Conservation (phyloP, 2,329 filamentous ascomycete genomes). For the Trichoderma semiorbis region DNA sequence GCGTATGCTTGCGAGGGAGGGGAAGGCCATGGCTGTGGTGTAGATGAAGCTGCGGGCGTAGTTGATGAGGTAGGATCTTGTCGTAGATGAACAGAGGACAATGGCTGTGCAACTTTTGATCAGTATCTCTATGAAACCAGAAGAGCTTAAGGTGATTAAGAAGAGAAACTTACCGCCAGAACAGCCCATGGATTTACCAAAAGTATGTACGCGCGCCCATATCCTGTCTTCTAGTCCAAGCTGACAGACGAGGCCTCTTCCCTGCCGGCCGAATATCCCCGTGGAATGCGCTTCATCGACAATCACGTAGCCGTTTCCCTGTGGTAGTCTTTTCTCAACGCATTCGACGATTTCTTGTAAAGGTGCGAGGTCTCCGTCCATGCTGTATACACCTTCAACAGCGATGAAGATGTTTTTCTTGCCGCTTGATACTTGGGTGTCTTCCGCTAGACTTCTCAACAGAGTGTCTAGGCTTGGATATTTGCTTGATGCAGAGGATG, state of each 20-base stretch:
- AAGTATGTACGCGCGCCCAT: conserved; percentile 60
- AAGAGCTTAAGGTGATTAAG: background rate
- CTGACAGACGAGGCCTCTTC: conserved; percentile 56
- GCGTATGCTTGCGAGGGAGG: conserved; percentile 56
- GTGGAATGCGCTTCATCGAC: conserved; percentile 68
- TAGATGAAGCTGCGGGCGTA: conserved; percentile 75
- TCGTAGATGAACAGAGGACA: conserved; percentile 58
- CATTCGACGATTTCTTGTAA: conserved; percentile 57
- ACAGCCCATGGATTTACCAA: conserved; percentile 65
- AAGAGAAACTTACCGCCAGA: conserved; percentile 58
- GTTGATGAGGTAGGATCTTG: conserved; percentile 66
- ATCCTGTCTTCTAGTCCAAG: conserved; percentile 54
- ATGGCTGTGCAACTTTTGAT: conserved; percentile 36
- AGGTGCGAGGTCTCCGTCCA: conserved; percentile 74
- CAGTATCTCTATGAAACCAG: background rate
- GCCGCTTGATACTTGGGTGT: conserved; percentile 37
- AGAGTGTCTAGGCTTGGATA: conserved; percentile 28
- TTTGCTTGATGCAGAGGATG: background rate
- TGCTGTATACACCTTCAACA: conserved; percentile 72
- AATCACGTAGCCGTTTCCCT: conserved; percentile 58
- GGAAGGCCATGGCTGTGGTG: conserved; percentile 65
- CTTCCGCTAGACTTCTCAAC: conserved; percentile 30
- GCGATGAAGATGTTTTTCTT: conserved; percentile 60
- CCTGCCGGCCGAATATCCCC: conserved; percentile 54
- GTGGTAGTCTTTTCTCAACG: conserved; percentile 53